Percentiles rank a stretch among this genome's conserved stretches.
Evolutionary conservation across 1,284 basidiomycete genomes (phyloP).

Genomic region (Sparassis latifolia): DNA sequence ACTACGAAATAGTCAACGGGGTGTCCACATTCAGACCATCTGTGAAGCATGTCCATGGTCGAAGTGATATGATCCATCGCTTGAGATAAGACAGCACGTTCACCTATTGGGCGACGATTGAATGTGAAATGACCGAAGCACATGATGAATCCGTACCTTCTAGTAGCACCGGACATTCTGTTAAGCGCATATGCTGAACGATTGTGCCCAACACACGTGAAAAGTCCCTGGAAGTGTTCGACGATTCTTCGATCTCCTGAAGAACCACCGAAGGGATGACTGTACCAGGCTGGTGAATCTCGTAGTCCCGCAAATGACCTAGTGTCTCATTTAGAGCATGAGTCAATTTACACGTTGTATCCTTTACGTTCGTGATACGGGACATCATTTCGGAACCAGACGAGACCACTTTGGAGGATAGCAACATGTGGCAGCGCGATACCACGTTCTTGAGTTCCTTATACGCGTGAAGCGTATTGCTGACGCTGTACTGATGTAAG

Average conservation of each 20-base stretch:
- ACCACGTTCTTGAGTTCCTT: conserved; percentile 7
- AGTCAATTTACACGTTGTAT: conserved; percentile 29
- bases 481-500: too few species aligned
- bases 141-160: conserved; percentile 23
- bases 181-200: conserved; percentile 23
- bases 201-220: conserved; percentile 17
- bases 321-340: conserved; percentile 36
- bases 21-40: conserved; percentile 35
- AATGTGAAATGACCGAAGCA: not conserved
- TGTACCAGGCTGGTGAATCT: conserved; percentile 6
- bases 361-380: conserved; percentile 26
- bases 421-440: conserved; percentile 14
- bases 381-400: conserved; percentile 23
- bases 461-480: not conserved
- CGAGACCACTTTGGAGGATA: conserved; percentile 19
- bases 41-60: conserved; percentile 11
- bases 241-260: conserved; percentile 8
- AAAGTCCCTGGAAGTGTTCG: conserved; percentile 7
- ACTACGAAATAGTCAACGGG: conserved; percentile 40
- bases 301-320: conserved; percentile 9
- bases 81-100: not conserved
- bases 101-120: not conserved
- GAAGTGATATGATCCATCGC: conserved; percentile 10
- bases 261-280: conserved; percentile 2
- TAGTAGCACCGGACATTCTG: conserved; percentile 27